These are phyloP conservation scores for Byssoonygena ceratinophila DNA, from an alignment of 2,329 filamentous ascomycete species.

Conservation along the genomic window DNA sequence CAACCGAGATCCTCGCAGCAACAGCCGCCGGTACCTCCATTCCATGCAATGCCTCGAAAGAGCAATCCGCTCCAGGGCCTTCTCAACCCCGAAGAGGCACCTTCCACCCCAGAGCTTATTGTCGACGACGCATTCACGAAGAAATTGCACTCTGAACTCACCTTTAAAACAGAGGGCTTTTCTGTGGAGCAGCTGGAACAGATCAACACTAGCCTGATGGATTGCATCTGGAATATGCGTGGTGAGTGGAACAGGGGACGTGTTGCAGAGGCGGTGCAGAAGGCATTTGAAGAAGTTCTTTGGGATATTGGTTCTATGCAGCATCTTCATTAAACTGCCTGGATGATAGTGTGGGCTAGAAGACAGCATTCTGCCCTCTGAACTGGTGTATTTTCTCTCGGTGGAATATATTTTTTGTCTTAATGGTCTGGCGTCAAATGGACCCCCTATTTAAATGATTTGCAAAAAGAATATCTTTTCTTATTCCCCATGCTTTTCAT, in stretches of 20 bases:
- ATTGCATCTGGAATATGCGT: conserved; percentile 69
- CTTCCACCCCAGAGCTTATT: conserved; percentile 14
- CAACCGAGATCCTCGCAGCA: conserved; percentile 26
- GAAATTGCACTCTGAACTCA: conserved; percentile 53
- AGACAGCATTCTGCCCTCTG: too few relatives aligned
- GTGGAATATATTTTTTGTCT: background rate
- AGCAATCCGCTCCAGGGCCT: conserved; percentile 18
- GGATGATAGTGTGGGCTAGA: background rate
- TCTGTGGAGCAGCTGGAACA: conserved; percentile 93
- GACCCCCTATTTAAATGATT: background rate
- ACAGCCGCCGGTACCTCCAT: conserved; percentile 33
- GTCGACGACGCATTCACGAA: conserved; percentile 45
- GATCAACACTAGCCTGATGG: conserved; percentile 82
- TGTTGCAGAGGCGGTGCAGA: conserved; percentile 54
- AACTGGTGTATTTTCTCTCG: background rate
- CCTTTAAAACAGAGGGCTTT: conserved; percentile 60
- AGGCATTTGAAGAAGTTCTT: conserved; percentile 62
- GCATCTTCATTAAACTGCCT: background rate
- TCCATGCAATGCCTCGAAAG: conserved; percentile 27
- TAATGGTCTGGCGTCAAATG: background rate
- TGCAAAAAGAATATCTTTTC: conserved; percentile 1
- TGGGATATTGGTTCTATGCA: conserved; percentile 38
- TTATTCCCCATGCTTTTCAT: background rate
- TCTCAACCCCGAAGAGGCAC: conserved; percentile 10
- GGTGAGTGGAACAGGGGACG: conserved; percentile 72